These are phyloP conservation scores for Zizania latifolia DNA, from an alignment of 176 grass and related monocot species.

Conservation along the genomic window DNA sequence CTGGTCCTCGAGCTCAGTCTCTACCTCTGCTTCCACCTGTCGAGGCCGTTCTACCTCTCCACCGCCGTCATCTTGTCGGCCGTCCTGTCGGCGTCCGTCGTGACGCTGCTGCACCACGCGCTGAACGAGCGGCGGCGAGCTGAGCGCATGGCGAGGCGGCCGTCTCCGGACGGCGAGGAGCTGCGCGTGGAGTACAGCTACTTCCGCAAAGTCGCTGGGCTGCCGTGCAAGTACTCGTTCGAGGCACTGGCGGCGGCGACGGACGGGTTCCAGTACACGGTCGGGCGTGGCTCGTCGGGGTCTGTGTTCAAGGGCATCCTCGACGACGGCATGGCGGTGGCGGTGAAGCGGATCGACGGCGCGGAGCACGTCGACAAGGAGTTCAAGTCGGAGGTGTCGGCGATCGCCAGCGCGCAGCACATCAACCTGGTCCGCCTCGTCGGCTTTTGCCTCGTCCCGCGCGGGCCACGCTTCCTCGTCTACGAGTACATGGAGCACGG, in stretches of 20 bases:
- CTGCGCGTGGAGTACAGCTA: slow-evolving; percentile 56
- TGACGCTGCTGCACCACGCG: slow-evolving; percentile 23
- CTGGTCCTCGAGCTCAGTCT: neutral
- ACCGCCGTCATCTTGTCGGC: slow-evolving; percentile 15
- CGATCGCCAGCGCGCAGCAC: slow-evolving; percentile 60
- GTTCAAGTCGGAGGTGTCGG: slow-evolving; percentile 52
- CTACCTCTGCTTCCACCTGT: slow-evolving; percentile 23
- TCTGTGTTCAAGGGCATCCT: slow-evolving; percentile 64
- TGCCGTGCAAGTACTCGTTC: slow-evolving; percentile 41
- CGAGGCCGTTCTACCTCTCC: slow-evolving; percentile 35
- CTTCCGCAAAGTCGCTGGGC: slow-evolving; percentile 60
- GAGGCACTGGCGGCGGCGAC: slow-evolving; percentile 44
- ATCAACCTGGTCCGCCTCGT: slow-evolving; percentile 45
- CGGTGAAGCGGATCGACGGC: slow-evolving; percentile 54
- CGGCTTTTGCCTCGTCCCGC: slow-evolving; percentile 46
- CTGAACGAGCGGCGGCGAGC: neutral
- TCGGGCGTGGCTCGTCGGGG: slow-evolving; percentile 54
- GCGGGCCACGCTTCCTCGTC: slow-evolving; percentile 41
- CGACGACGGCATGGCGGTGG: slow-evolving; percentile 54
- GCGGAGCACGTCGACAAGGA: slow-evolving; percentile 37
- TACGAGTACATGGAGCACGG: slow-evolving; percentile 55
- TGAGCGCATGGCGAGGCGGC: neutral
- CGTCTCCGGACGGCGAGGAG: slow-evolving; percentile 12
- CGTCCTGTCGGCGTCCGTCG: neutral
- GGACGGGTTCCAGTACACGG: slow-evolving; percentile 42